Conservation (phyloP, 164 flowering plant species). For the Paratinospora sagittata region DNA sequence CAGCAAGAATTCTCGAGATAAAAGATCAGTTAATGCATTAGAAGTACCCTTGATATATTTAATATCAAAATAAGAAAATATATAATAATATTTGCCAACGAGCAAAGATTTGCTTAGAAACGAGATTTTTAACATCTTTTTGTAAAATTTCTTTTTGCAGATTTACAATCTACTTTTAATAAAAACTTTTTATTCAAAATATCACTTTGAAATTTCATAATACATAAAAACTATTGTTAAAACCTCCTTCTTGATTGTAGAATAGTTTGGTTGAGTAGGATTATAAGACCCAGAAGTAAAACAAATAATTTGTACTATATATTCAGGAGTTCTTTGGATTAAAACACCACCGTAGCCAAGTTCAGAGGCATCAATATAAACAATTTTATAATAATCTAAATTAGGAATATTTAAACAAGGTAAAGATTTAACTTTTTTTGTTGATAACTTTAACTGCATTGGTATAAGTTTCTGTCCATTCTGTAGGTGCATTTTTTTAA, state of each 20-base stretch:
- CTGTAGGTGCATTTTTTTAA: too few relatives aligned
- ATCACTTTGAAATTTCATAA: not conserved
- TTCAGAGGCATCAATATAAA: too few relatives aligned
- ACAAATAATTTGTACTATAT: not conserved
- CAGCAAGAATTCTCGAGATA: too few relatives aligned
- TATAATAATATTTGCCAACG: not conserved
- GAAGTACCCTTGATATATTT: too few relatives aligned
- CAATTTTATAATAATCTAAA: too few relatives aligned
- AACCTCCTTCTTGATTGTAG: not conserved
- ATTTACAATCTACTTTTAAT: not conserved
- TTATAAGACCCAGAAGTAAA: not conserved
- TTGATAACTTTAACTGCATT: too few relatives aligned
- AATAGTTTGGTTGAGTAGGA: not conserved
- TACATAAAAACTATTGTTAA: not conserved
- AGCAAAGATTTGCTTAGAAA: not conserved
- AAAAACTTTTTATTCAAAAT: not conserved
- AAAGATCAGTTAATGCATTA: too few relatives aligned
- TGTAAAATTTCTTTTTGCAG: constrained; percentile 1
- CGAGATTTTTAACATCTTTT: not conserved
- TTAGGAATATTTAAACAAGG: too few relatives aligned
- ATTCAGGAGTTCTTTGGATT: not conserved
- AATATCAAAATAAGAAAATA: too few relatives aligned
- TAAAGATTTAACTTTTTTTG: too few relatives aligned
- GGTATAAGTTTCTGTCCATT: too few relatives aligned
- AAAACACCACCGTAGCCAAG: too few relatives aligned